Percentiles rank a stretch among this genome's conserved stretches.
Evolutionary conservation across 2,329 filamentous ascomycete species (phyloP).

Genomic region (Botryotinia convoluta): DNA sequence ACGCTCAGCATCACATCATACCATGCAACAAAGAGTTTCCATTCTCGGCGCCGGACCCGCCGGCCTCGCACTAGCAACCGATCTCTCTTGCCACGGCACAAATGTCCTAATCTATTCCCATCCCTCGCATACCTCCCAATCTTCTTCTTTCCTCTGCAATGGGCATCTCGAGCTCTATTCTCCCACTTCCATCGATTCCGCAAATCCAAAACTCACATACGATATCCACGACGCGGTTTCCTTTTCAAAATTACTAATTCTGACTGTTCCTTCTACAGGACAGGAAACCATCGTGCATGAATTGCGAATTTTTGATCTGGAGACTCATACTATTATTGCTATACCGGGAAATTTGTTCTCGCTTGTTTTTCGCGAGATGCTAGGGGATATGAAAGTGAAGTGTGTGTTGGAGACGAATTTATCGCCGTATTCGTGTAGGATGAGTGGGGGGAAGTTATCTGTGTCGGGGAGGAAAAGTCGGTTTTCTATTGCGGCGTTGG

Average conservation of each 20-base stretch:
- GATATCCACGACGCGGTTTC: constrained; percentile 18
- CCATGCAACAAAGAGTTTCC: constrained; percentile 20
- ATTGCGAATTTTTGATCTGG: constrained; percentile 16
- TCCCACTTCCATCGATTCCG: constrained; percentile 6
- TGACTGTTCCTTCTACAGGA: constrained; percentile 24
- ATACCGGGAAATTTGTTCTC: constrained; percentile 8
- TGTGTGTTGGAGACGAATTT: constrained; percentile 12
- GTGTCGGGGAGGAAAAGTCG: constrained; percentile 3
- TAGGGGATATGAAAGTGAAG: background rate
- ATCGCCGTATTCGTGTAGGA: constrained; percentile 8
- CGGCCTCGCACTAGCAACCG: constrained; percentile 23
- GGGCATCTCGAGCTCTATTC: constrained; percentile 10
- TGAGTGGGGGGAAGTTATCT: background rate
- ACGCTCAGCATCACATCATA: background rate
- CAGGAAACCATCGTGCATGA: constrained; percentile 18
- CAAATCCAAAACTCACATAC: constrained; percentile 4
- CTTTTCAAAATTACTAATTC: constrained; percentile 22
- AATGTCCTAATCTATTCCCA: constrained; percentile 22
- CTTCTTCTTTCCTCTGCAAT: constrained; percentile 6
- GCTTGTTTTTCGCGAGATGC: background rate
- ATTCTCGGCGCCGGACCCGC: constrained; percentile 23
- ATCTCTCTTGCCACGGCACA: constrained; percentile 20
- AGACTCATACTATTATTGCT: background rate
- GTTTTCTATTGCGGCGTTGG: constrained; percentile 1
- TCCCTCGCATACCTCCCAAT: constrained; percentile 19